Evolutionary conservation across 1,284 basidiomycete species (phyloP).

Genomic region (Chalciporus sp.): DNA sequence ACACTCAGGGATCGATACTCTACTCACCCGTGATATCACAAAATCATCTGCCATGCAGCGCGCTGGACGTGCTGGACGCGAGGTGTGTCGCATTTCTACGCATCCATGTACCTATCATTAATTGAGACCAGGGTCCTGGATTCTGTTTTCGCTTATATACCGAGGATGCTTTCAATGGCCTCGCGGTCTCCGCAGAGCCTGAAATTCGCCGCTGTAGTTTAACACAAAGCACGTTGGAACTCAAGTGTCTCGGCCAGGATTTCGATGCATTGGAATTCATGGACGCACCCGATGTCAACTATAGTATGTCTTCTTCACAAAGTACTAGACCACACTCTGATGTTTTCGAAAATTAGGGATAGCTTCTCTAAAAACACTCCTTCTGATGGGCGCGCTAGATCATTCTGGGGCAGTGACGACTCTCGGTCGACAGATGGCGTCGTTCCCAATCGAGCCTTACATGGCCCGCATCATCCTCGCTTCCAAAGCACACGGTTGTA

Average conservation of each 20-base stretch:
- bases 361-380: slow-evolving; percentile 75
- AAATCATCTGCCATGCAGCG: slow-evolving; percentile 87
- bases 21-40: slow-evolving; percentile 84
- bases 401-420: slow-evolving; percentile 64
- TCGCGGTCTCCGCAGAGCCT: slow-evolving; percentile 74
- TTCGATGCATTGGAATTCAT: slow-evolving; percentile 81
- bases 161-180: slow-evolving; percentile 68
- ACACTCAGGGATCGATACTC: slow-evolving; percentile 79
- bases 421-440: slow-evolving; percentile 78
- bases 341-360: slow-evolving; percentile 46
- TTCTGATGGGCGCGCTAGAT: slow-evolving; percentile 75
- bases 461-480: slow-evolving; percentile 77
- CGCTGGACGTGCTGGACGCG: slow-evolving; percentile 89
- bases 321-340: not conserved
- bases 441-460: slow-evolving; percentile 84
- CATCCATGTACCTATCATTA: slow-evolving; percentile 1
- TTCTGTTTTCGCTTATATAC: slow-evolving; percentile 90
- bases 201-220: slow-evolving; percentile 89
- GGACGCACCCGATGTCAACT: slow-evolving; percentile 76
- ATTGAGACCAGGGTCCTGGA: slow-evolving; percentile 61
- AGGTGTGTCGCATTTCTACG: slow-evolving; percentile 47
- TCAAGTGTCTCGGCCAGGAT: slow-evolving; percentile 82
- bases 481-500: slow-evolving; percentile 70
- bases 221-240: slow-evolving; percentile 79
- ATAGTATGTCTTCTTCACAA: slow-evolving; percentile 50